Conservation (phyloP, 805 yeast genomes). For the Yarrowia sp. region DNA sequence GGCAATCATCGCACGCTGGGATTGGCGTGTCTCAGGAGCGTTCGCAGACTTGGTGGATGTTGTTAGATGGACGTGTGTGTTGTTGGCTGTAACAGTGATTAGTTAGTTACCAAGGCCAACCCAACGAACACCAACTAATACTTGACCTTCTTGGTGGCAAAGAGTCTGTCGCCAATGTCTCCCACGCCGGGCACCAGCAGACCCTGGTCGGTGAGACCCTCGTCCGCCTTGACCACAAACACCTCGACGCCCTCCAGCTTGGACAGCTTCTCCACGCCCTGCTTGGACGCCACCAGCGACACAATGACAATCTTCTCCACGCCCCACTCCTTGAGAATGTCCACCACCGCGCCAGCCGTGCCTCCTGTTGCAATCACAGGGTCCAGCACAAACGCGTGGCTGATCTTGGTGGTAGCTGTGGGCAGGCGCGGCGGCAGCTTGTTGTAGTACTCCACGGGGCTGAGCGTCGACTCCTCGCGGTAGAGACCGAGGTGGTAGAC, state of each 20-base stretch:
- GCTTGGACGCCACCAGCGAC: constrained; percentile 34
- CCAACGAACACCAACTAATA: not conserved
- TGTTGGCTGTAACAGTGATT: too few species aligned
- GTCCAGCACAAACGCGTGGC: constrained; percentile 37
- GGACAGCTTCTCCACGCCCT: constrained; percentile 33
- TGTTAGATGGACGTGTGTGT: too few species aligned
- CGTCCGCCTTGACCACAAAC: constrained; percentile 36
- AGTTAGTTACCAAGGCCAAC: too few species aligned
- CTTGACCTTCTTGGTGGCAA: constrained; percentile 29
- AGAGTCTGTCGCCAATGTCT: constrained; percentile 39
- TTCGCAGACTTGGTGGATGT: too few species aligned
- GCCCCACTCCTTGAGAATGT: constrained; percentile 39
- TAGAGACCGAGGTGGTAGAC: constrained; percentile 40
- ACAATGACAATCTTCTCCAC: constrained; percentile 35
- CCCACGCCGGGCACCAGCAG: constrained; percentile 40
- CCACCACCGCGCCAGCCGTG: constrained; percentile 38
- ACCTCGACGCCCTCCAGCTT: constrained; percentile 34
- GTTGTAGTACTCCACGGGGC: constrained; percentile 40
- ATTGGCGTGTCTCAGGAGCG: too few species aligned
- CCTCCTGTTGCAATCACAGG: constrained; percentile 43
- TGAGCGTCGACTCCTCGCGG: constrained; percentile 36
- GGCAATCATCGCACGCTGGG: too few species aligned
- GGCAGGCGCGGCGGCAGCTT: constrained; percentile 34
- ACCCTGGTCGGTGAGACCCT: constrained; percentile 33
- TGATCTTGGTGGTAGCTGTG: constrained; percentile 27